Conservation (phyloP, 768 basidiomycete genomes). For the Dentipellis fragilis region DNA sequence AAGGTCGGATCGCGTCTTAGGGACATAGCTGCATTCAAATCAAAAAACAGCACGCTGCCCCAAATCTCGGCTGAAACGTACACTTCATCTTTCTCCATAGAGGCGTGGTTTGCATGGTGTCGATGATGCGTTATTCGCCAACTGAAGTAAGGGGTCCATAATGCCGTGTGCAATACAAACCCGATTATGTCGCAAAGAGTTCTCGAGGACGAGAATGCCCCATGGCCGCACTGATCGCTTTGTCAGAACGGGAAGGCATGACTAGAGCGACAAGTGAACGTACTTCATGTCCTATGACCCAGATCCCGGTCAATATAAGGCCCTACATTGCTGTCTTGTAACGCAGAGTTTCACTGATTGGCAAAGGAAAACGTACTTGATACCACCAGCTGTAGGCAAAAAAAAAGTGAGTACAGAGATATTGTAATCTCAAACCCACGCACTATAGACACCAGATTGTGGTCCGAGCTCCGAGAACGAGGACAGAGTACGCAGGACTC, state of each 20-base stretch:
- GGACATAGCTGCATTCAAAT: too few species aligned
- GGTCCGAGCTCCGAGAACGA: conserved; percentile 17
- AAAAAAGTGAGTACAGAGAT: too few species aligned
- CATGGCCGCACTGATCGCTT: conserved; percentile 33
- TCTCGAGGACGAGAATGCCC: conserved; percentile 34
- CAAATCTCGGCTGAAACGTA: too few species aligned
- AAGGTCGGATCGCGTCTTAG: conserved; percentile 47
- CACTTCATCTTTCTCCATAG: conserved; percentile 74
- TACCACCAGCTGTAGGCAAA: too few species aligned
- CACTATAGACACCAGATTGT: conserved; percentile 30
- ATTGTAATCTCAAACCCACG: too few species aligned
- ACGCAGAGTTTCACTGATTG: too few species aligned
- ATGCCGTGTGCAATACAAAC: conserved; percentile 27
- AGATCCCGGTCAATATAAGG: conserved; percentile 47
- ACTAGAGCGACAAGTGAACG: background rate
- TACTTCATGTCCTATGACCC: conserved; percentile 58
- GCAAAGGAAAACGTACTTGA: conserved; percentile 24
- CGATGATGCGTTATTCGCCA: conserved; percentile 63
- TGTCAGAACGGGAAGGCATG: background rate
- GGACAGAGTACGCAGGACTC: conserved; percentile 12
- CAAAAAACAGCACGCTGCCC: too few species aligned
- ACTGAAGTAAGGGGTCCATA: conserved; percentile 51
- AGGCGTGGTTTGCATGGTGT: conserved; percentile 65
- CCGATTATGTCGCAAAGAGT: conserved; percentile 42
- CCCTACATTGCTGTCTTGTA: conserved; percentile 22